Evolutionary conservation across 306 rosid species (phyloP).

Genomic region (Canavalia ensiformis): DNA sequence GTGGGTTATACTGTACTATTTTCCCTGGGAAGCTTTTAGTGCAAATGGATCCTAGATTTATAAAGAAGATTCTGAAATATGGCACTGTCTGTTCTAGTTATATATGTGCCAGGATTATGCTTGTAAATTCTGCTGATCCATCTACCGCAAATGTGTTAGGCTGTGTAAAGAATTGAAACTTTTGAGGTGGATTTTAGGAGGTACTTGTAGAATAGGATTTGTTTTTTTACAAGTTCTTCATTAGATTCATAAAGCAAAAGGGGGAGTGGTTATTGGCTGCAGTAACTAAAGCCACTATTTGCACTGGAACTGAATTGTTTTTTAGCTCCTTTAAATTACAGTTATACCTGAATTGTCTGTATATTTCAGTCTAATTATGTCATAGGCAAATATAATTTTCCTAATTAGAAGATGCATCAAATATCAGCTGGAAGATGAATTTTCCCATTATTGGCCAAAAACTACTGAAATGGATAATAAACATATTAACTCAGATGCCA

Average conservation of each 20-base stretch:
- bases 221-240: not conserved
- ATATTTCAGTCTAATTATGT: not conserved
- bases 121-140: conserved; percentile 17
- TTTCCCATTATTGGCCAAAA: not conserved
- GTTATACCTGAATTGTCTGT: not conserved
- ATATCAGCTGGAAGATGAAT: not conserved
- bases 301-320: not conserved
- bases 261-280: not conserved
- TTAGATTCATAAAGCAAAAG: not conserved
- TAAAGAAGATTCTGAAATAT: conserved; percentile 23
- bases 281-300: conserved; percentile 14
- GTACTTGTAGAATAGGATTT: not conserved
- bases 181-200: not conserved
- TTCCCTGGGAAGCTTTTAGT: not conserved
- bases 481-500: not conserved
- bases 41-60: conserved; percentile 29
- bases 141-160: conserved; percentile 15
- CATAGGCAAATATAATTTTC: conserved; percentile 23
- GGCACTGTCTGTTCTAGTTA: conserved; percentile 20
- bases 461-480: not conserved
- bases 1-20: conserved; percentile 1
- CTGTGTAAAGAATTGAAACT: conserved; percentile 23
- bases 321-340: not conserved
- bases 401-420: not conserved
- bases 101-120: not conserved